These are phyloP conservation scores for Colletotrichum lentis DNA, from an alignment of 2,329 filamentous ascomycete species.

Conservation along the genomic window DNA sequence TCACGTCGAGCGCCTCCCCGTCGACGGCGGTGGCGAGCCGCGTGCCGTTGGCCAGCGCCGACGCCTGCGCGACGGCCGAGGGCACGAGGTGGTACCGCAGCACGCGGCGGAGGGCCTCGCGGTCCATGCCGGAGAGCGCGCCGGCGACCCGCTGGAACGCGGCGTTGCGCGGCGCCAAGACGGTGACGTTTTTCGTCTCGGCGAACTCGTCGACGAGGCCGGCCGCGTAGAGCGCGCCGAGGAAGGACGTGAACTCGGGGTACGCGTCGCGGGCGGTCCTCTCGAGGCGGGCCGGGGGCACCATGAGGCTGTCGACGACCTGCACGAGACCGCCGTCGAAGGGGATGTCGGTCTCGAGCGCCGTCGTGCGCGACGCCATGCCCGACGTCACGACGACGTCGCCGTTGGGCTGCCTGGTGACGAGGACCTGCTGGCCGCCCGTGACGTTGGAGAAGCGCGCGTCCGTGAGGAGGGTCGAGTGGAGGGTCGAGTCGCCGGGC, in stretches of 20 bases:
- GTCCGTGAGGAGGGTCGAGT: slow-evolving; percentile 55
- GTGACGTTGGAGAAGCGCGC: slow-evolving; percentile 58
- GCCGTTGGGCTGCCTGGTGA: slow-evolving; percentile 54
- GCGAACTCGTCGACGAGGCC: slow-evolving; percentile 36
- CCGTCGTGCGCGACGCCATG: slow-evolving; percentile 54
- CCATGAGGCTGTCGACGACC: slow-evolving; percentile 60
- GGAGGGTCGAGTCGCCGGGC: slow-evolving; percentile 50
- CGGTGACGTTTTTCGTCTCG: slow-evolving; percentile 30
- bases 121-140: slow-evolving; percentile 15
- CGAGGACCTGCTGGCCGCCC: slow-evolving; percentile 57
- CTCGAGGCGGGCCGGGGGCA: slow-evolving; percentile 50
- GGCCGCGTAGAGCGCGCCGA: slow-evolving; percentile 37
- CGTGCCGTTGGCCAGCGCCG: slow-evolving; percentile 19
- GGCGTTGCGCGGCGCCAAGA: slow-evolving; percentile 35
- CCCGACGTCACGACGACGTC: slow-evolving; percentile 40
- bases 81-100: slow-evolving; percentile 37
- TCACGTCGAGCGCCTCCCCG: slow-evolving; percentile 20
- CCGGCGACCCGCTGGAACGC: slow-evolving; percentile 35
- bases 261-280: slow-evolving; percentile 36
- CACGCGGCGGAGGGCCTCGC: slow-evolving; percentile 31
- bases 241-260: slow-evolving; percentile 33
- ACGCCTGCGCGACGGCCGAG: slow-evolving; percentile 17
- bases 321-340: slow-evolving; percentile 62
- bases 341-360: slow-evolving; percentile 53
- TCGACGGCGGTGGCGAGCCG: slow-evolving; percentile 21